These are phyloP conservation scores for Suillus weaverae DNA, from an alignment of 768 basidiomycete species.

Conservation along the genomic window DNA sequence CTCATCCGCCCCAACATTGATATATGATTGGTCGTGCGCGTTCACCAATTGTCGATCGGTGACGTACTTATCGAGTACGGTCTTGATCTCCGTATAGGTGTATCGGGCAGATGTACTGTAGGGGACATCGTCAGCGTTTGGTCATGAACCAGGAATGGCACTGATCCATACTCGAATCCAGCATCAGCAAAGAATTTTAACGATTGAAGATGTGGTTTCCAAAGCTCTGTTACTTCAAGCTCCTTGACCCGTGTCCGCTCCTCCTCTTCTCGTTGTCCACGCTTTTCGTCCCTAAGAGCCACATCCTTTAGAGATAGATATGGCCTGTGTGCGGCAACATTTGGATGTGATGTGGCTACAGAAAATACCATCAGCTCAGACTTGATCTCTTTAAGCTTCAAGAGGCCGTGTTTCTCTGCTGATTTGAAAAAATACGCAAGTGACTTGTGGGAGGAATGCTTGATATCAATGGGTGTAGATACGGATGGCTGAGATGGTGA, in stretches of 20 bases:
- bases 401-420: conserved; percentile 68
- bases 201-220: conserved; percentile 61
- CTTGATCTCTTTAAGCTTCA: conserved; percentile 66
- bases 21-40: conserved; percentile 60
- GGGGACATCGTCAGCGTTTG: conserved; percentile 27
- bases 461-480: conserved; percentile 63
- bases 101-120: conserved; percentile 55
- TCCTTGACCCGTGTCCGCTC: conserved; percentile 47
- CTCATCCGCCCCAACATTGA: conserved; percentile 59
- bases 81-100: conserved; percentile 54
- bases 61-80: conserved; percentile 64
- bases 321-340: conserved; percentile 48
- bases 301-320: conserved; percentile 67
- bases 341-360: conserved; percentile 57
- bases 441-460: conserved; percentile 78
- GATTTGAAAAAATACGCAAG: conserved; percentile 78
- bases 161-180: conserved; percentile 53
- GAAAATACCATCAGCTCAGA: conserved; percentile 54
- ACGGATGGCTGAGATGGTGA: conserved; percentile 27
- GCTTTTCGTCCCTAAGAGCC: conserved; percentile 63
- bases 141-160: conserved; percentile 13
- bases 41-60: conserved; percentile 62
- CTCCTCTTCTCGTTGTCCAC: conserved; percentile 52
- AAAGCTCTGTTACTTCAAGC: conserved; percentile 65
- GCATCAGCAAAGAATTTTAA: conserved; percentile 62